A percentile compares a stretch with the other conserved stretches of the same genome.
Evolutionary conservation across 306 rosid genomes (phyloP).

Genomic region (Quercus agrifolia): DNA sequence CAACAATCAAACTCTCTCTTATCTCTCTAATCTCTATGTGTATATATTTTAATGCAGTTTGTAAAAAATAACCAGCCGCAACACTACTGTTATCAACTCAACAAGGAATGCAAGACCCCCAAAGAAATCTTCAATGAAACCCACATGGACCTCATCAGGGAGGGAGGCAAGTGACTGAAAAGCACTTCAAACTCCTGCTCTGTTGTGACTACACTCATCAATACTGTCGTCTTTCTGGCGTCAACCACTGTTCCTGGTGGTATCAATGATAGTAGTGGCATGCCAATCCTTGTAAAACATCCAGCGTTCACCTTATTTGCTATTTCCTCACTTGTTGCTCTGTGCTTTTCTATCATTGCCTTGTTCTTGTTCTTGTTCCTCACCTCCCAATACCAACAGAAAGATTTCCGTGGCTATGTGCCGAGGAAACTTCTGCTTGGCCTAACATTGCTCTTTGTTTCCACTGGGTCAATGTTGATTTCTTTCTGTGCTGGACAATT

Average conservation of each 20-base stretch:
- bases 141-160: no score
- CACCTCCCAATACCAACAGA: constrained; percentile 3
- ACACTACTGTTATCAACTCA: no score
- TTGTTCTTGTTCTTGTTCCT: constrained; percentile 6
- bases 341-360: constrained; percentile 23
- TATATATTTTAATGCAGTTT: no score
- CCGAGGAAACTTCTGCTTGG: constrained; percentile 12
- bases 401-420: background rate
- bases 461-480: background rate
- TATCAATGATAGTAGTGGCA: background rate
- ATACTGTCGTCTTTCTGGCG: constrained; percentile 22
- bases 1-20: no score
- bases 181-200: constrained; percentile 29
- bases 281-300: constrained; percentile 7
- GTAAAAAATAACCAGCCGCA: no score
- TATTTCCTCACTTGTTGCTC: constrained; percentile 25
- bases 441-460: constrained; percentile 4
- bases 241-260: constrained; percentile 32
- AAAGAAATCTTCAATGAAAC: no score
- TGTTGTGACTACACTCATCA: constrained; percentile 47
- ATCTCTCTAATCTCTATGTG: no score
- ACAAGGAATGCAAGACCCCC: no score
- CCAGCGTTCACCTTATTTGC: constrained; percentile 22
- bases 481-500: constrained; percentile 13
- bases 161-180: no score